Evolutionary conservation across 164 flowering plant genomes (phyloP).

Genomic region (Liquidambar formosana): DNA sequence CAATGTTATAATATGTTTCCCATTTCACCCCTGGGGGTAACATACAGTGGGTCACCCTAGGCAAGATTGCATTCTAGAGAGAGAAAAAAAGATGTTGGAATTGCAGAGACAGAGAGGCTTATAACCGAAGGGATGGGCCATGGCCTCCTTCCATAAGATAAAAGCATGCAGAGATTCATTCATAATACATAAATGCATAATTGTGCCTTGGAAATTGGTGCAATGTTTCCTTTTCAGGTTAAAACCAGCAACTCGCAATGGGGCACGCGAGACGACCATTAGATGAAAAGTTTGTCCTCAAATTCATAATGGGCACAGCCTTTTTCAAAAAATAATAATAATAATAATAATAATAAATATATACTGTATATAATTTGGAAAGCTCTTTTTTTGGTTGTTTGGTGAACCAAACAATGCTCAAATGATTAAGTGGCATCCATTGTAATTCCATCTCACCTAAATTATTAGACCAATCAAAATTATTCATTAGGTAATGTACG

Average conservation of each 20-base stretch:
- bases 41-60: not conserved
- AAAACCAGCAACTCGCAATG: not conserved
- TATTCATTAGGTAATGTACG: no score
- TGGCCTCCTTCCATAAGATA: no score
- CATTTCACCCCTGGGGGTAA: not conserved
- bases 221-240: not conserved
- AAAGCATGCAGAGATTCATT: not conserved
- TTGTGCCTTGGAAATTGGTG: slow-evolving; percentile 19
- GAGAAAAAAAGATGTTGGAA: slow-evolving; percentile 22
- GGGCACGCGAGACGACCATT: not conserved
- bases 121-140: not conserved
- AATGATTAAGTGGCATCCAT: no score
- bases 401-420: no score
- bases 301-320: not conserved
- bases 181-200: not conserved
- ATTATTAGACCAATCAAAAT: no score
- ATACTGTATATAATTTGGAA: not conserved
- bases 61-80: no score
- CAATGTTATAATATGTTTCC: not conserved
- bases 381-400: not conserved
- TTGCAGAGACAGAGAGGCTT: slow-evolving; percentile 14
- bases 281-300: not conserved
- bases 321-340: no score
- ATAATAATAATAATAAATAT: no score
- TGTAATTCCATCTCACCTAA: no score